Evolutionary conservation across 169 alveolate genomes (phyloP).

Genomic region (Toxoplasma gondii): DNA sequence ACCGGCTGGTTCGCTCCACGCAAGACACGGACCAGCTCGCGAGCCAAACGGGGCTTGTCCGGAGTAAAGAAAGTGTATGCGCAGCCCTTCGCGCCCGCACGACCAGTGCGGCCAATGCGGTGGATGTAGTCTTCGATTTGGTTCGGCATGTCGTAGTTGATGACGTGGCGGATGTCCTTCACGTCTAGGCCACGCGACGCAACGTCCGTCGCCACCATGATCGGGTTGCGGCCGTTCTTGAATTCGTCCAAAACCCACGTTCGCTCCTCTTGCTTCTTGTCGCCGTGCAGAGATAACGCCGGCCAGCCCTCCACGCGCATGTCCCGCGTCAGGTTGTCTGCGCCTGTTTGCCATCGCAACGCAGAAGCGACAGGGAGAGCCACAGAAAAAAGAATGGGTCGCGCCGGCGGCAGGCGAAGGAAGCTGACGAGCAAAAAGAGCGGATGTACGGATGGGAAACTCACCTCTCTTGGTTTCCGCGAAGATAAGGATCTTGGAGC

Average conservation of each 20-base stretch:
- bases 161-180: slow-evolving; percentile 94
- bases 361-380: not conserved
- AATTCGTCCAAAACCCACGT: slow-evolving; percentile 93
- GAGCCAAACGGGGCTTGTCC: slow-evolving; percentile 90
- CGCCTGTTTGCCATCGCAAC: slow-evolving; percentile 65
- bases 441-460: too few relatives aligned
- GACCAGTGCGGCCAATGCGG: slow-evolving; percentile 96
- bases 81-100: slow-evolving; percentile 81
- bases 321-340: slow-evolving; percentile 86
- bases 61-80: slow-evolving; percentile 94
- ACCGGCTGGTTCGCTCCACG: slow-evolving; percentile 92
- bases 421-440: too few relatives aligned
- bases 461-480: slow-evolving; percentile 88
- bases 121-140: slow-evolving; percentile 98
- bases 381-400: not conserved
- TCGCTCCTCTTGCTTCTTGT: slow-evolving; percentile 94
- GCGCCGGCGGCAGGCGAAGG: not conserved
- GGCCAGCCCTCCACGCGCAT: slow-evolving; percentile 92
- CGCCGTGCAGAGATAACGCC: slow-evolving; percentile 97
- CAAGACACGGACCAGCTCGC: slow-evolving; percentile 92
- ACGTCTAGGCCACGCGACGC: slow-evolving; percentile 99
- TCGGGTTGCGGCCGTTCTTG: slow-evolving; percentile 93
- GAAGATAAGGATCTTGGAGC: slow-evolving; percentile 86
- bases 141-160: slow-evolving; percentile 98
- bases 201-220: slow-evolving; percentile 99